Evolutionary conservation across 441 rosid species (phyloP), one percentile per base, ranked within the genome.

Genomic region (Euphorbia celastroides): DNA sequence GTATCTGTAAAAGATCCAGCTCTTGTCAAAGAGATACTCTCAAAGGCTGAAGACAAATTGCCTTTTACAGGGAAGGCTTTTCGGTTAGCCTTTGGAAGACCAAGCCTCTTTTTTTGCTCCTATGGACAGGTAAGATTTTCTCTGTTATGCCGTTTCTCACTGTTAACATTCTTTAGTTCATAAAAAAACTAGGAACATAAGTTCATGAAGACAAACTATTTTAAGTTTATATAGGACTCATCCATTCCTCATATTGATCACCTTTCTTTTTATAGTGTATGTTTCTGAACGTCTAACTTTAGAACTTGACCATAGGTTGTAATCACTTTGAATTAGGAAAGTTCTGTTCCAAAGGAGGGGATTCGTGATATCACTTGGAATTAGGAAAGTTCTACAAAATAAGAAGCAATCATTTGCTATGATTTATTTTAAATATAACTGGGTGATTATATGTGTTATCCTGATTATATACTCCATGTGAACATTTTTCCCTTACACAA

Each of bases 1-100:
- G 84, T 87, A 34, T 87, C 90, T 11, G 60, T 87, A 7, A 85
- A 70, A 67, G 88, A 87, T 59, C 87, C 86, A 13, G 68, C 20
- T 19, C 77, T 83, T 17, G 70, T 82, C 74, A 78, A 77, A 69
- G 88, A 87, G 67, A 76, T 84, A 84, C 87, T 87, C 41, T 77
- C 60, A 5, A 83, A 83, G 75, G 89, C 88, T 38, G 78, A 82
- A 63, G 90, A 87, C 68, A 87, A 83, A 44, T 60, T 81, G 69
- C 89, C 87, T 34, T 67, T 76, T 71, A 76, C 77, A 9, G 82
- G 86, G n/a, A 85, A 75, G 78, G 85, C 83, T 66, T 79, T 81
- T 63, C 76, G 75, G 26, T 73, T 85, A 68, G 88, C 90, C 59
- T 85, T 85, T 74, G 85, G 86, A 51, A 77, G 63, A 52, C 82